Evolutionary conservation across 2,329 filamentous ascomycete species (phyloP), one percentile per base, ranked within the genome.

Genomic region (Beauveria scarabaeidicola): DNA sequence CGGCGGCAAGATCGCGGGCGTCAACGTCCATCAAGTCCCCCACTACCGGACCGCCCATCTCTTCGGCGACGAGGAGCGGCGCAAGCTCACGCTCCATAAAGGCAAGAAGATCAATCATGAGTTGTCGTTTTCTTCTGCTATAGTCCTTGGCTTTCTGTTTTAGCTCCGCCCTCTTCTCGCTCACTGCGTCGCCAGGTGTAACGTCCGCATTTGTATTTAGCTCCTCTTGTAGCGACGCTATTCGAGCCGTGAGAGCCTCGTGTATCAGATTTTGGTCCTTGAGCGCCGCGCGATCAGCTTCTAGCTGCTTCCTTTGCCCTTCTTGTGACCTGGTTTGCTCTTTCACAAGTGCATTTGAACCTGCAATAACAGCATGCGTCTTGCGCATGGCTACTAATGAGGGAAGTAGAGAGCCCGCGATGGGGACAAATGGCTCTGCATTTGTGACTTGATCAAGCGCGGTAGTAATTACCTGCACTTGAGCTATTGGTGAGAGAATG

Each of bases 11-110:
- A 63, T 81, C 81, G 48, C 87, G 81, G 9, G 81, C 66, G 76
- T 85, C 73, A 23, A 89, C 67, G 70, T 88, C 84, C 68, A 88
- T 78, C 65, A 87, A 77, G 64, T 90, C 87, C 3, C 91, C 89
- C 1, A 92, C 89, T 11, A 91, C 87, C 0, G 91, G 90, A 0
- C 91, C 90, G 8, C 91, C 91, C 1, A 92, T 78, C 67, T 91
- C 89, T 73, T 95, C 91, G 1, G 89, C 89, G 7, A 90, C 90
- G 47, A 96, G 77, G 84, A 93, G 89, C 3, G 82, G 74, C 1
- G 88, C 88, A 1, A 96, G 78, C 44, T 84, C 81, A 47, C 83
- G 75, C 62, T 89, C 83, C 60, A 93, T 86, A 67, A 95, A 95
- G 17, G 75, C 75, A 63, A 87, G 82, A 59, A 95, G 78, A 0